phyloP scores from a whole-genome alignment of 768 basidiomycete species.

The Gyrodon lividus region DNA sequence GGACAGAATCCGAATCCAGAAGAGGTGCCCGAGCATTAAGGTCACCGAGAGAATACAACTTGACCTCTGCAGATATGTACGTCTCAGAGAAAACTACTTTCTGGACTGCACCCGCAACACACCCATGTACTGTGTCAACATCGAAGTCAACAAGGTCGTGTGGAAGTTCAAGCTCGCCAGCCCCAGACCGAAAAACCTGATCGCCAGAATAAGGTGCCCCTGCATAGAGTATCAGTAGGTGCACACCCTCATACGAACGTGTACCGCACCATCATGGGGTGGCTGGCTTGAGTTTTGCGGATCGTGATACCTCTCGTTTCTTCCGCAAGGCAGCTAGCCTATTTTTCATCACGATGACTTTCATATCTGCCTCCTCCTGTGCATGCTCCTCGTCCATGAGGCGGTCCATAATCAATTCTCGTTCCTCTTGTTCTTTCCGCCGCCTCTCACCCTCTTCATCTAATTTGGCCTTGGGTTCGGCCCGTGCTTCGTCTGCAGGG shows the following conservation, averaged over 20 bases:
- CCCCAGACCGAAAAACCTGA: too few relatives aligned
- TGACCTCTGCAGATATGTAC: too few relatives aligned
- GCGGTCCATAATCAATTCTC: conserved; percentile 83
- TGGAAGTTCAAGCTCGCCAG: too few relatives aligned
- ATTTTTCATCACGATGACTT: conserved; percentile 62
- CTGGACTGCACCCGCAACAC: too few relatives aligned
- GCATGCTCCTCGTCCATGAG: conserved; percentile 80
- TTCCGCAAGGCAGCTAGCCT: conserved; percentile 58
- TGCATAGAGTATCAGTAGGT: background rate
- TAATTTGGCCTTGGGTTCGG: conserved; percentile 8
- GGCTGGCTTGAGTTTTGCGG: conserved; percentile 18
- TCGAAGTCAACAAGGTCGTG: background rate
- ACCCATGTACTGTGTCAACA: too few relatives aligned
- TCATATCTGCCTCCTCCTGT: conserved; percentile 86
- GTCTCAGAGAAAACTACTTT: too few relatives aligned
- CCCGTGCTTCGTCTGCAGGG: conserved; percentile 34
- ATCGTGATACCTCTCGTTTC: conserved; percentile 39
- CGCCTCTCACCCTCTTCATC: conserved; percentile 45
- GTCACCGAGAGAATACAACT: too few relatives aligned
- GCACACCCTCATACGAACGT: background rate
- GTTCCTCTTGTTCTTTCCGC: conserved; percentile 65
- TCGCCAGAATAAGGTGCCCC: too few relatives aligned
- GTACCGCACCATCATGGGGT: conserved; percentile 6
- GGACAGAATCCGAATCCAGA: too few relatives aligned
- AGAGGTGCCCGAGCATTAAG: too few relatives aligned